These are phyloP conservation scores for Didymella lethalis DNA, from an alignment of 2,329 filamentous ascomycete genomes.

Conservation along the genomic window DNA sequence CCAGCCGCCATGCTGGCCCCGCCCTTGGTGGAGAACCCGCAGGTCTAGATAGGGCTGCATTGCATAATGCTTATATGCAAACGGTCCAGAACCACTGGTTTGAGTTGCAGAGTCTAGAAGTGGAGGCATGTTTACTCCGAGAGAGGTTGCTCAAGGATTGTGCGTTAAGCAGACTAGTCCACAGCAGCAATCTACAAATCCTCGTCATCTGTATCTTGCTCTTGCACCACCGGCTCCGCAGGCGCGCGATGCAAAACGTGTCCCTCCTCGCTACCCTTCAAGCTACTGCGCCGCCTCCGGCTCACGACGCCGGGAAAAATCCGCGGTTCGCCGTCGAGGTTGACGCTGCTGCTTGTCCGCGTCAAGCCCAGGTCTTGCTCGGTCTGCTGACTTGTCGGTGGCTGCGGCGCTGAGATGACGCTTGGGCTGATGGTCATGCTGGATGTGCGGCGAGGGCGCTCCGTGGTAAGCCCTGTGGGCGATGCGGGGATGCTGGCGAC, in stretches of 20 bases:
- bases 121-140: too few relatives aligned
- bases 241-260: slow-evolving; percentile 25
- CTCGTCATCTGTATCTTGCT: slow-evolving; percentile 21
- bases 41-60: too few relatives aligned
- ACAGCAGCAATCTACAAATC: slow-evolving; percentile 2
- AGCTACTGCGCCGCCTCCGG: slow-evolving; percentile 46
- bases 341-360: slow-evolving; percentile 36
- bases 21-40: slow-evolving; percentile 17
- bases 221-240: slow-evolving; percentile 28
- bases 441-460: slow-evolving; percentile 40
- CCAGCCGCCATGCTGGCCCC: slow-evolving; percentile 22
- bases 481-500: slow-evolving; percentile 30
- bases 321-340: slow-evolving; percentile 66
- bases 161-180: too few relatives aligned
- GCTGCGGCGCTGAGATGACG: slow-evolving; percentile 31
- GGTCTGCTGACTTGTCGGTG: slow-evolving; percentile 17
- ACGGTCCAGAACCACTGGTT: too few relatives aligned
- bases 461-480: slow-evolving; percentile 33
- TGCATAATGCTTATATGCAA: too few relatives aligned
- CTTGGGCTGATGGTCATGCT: slow-evolving; percentile 43
- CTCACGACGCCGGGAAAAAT: slow-evolving; percentile 76
- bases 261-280: slow-evolving; percentile 12
- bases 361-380: slow-evolving; percentile 31
- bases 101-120: too few relatives aligned
- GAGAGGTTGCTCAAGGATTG: too few relatives aligned